Conservation (phyloP, 2,329 filamentous ascomycete species). For the Myriosclerotinia duriaeana region DNA sequence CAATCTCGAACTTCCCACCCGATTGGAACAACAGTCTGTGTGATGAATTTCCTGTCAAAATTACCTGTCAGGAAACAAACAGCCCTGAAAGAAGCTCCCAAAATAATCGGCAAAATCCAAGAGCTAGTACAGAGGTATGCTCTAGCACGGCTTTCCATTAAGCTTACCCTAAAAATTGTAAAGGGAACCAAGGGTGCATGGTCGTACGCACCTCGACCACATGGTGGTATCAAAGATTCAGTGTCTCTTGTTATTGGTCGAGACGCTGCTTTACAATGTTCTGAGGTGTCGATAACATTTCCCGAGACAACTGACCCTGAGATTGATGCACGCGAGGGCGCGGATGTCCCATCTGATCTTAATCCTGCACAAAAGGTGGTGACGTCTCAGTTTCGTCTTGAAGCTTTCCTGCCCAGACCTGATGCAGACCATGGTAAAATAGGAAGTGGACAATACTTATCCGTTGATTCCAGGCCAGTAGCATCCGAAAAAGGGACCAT, state of each 20-base stretch:
- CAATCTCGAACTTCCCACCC: constrained; percentile 50
- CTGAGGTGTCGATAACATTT: constrained; percentile 40
- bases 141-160: constrained; percentile 62
- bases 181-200: constrained; percentile 55
- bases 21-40: constrained; percentile 67
- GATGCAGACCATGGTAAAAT: constrained; percentile 48
- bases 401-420: constrained; percentile 58
- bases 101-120: constrained; percentile 57
- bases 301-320: constrained; percentile 25
- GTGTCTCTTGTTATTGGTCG: constrained; percentile 62
- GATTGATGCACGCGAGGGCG: neutral
- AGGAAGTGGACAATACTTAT: constrained; percentile 59
- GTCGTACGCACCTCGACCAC: constrained; percentile 59
- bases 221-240: constrained; percentile 55
- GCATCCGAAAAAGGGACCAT: constrained; percentile 53
- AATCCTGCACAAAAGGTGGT: neutral
- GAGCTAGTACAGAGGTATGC: constrained; percentile 63
- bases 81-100: constrained; percentile 57
- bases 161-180: constrained; percentile 59
- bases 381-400: constrained; percentile 46
- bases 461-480: constrained; percentile 67
- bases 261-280: constrained; percentile 55
- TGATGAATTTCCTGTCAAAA: constrained; percentile 57
- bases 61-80: constrained; percentile 64
- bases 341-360: constrained; percentile 1